Evolutionary conservation across 2,329 filamentous ascomycete genomes (phyloP).

Genomic region (Ophiostoma sp.): DNA sequence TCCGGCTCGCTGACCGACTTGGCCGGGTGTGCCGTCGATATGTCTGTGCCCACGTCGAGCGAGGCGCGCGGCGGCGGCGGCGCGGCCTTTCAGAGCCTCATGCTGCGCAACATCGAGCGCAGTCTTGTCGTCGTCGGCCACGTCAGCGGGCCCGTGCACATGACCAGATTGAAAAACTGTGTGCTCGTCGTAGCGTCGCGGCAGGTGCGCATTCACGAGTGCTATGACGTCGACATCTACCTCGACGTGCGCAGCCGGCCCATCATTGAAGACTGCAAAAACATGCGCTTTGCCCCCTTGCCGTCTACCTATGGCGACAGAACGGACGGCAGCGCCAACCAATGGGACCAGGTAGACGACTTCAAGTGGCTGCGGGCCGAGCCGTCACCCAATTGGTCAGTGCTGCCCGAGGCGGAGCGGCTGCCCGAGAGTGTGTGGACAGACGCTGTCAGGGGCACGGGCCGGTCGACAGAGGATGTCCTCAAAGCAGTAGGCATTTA

Average conservation of each 20-base stretch:
- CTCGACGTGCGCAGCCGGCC: constrained; percentile 75
- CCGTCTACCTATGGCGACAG: constrained; percentile 33
- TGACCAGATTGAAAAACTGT: constrained; percentile 67
- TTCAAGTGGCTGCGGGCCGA: constrained; percentile 94
- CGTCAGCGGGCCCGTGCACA: constrained; percentile 73
- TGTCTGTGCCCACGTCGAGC: constrained; percentile 56
- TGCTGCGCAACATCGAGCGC: constrained; percentile 61
- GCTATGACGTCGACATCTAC: constrained; percentile 74
- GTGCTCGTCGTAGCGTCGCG: constrained; percentile 72
- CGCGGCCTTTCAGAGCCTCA: constrained; percentile 59
- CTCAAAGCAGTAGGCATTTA: too few relatives aligned
- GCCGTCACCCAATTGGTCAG: constrained; percentile 80
- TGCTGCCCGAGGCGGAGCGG: constrained; percentile 56
- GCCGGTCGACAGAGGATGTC: too few relatives aligned
- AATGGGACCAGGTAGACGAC: constrained; percentile 89
- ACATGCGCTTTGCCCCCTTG: constrained; percentile 72
- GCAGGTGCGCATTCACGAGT: constrained; percentile 93
- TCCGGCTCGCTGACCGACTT: constrained; percentile 69
- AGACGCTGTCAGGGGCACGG: background rate
- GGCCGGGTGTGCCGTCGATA: constrained; percentile 67
- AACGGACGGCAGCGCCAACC: constrained; percentile 46
- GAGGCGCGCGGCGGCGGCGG: too few relatives aligned
- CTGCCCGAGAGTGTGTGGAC: constrained; percentile 63
- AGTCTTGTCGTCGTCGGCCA: constrained; percentile 73
- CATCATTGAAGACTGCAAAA: constrained; percentile 84